phyloP scores from a whole-genome alignment of 208 protist genomes.

The Trypanosoma cruzi region DNA sequence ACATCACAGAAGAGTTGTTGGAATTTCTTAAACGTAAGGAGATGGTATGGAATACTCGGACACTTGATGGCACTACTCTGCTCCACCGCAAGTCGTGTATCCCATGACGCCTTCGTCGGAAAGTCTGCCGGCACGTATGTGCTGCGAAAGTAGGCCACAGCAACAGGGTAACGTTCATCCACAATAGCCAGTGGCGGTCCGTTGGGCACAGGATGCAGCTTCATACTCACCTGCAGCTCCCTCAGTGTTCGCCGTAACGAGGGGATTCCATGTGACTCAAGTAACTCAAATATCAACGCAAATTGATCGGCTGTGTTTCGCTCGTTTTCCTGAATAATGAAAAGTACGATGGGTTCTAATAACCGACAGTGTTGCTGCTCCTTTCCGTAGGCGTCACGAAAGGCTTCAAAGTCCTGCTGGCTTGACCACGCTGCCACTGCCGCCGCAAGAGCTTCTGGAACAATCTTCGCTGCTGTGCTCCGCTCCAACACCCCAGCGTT shows the following conservation, averaged over 20 bases:
- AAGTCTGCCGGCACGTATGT: constrained; percentile 95
- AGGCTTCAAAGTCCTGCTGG: constrained; percentile 14
- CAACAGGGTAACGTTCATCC: constrained; percentile 56
- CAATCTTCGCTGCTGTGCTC: constrained; percentile 40
- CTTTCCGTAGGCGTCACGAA: neutral
- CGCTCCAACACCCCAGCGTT: constrained; percentile 24
- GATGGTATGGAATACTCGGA: constrained; percentile 94
- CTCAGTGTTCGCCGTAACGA: constrained; percentile 85
- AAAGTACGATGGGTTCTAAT: constrained; percentile 74
- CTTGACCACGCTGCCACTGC: constrained; percentile 48
- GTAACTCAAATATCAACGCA: constrained; percentile 76
- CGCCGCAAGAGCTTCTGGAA: constrained; percentile 50
- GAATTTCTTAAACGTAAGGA: constrained; percentile 96
- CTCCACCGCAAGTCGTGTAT: constrained; percentile 75
- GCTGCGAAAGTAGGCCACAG: constrained; percentile 93
- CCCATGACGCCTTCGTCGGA: constrained; percentile 73
- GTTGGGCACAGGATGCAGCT: constrained; percentile 24
- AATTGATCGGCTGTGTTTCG: constrained; percentile 94
- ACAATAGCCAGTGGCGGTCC: constrained; percentile 66
- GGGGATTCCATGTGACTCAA: constrained; percentile 69
- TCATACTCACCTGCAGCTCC: constrained; percentile 62
- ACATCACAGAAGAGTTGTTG: constrained; percentile 92
- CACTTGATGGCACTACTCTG: constrained; percentile 92
- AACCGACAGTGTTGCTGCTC: constrained; percentile 8
- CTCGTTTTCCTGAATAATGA: constrained; percentile 94